Evolutionary conservation across 2,329 filamentous ascomycete species (phyloP).

Genomic region (Fusarium stilboides): DNA sequence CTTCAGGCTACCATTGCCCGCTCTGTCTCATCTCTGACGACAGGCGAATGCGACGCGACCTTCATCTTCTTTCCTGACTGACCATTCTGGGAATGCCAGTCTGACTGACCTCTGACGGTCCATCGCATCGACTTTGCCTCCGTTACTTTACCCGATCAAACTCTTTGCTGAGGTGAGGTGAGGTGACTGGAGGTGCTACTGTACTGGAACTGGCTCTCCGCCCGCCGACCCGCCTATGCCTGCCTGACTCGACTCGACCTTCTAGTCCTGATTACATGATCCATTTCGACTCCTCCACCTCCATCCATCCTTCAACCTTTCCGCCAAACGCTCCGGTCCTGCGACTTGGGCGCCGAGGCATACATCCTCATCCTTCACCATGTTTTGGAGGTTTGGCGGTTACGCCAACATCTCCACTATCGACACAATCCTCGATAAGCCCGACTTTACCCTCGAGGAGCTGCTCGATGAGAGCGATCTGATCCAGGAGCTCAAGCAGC

Average conservation of each 20-base stretch:
- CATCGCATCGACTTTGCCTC: slow-evolving; percentile 11
- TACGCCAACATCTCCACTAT: slow-evolving; percentile 98
- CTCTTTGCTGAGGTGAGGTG: slow-evolving; percentile 13
- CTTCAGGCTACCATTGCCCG: slow-evolving; percentile 8
- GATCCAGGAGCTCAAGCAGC: slow-evolving; percentile 97
- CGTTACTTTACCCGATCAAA: neutral
- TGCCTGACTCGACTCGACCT: slow-evolving; percentile 33
- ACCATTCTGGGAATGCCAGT: slow-evolving; percentile 41
- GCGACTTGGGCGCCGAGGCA: slow-evolving; percentile 54
- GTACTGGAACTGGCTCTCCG: slow-evolving; percentile 28
- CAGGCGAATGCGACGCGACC: slow-evolving; percentile 29
- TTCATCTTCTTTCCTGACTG: slow-evolving; percentile 8
- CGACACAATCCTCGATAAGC: slow-evolving; percentile 96
- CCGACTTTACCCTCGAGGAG: slow-evolving; percentile 95
- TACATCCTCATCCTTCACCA: slow-evolving; percentile 69
- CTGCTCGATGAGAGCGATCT: slow-evolving; percentile 95
- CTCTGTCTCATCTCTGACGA: slow-evolving; percentile 8
- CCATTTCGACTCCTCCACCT: slow-evolving; percentile 45
- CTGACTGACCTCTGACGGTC: slow-evolving; percentile 6
- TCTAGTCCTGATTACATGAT: slow-evolving; percentile 48
- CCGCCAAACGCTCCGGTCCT: slow-evolving; percentile 51
- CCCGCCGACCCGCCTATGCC: slow-evolving; percentile 39
- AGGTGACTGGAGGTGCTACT: slow-evolving; percentile 13
- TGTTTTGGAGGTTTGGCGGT: slow-evolving; percentile 99
- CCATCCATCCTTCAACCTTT: slow-evolving; percentile 34